Base-by-base conservation (phyloP, 2,329 filamentous ascomycete species). In the Pseudogymnoascus sp. region DNA sequence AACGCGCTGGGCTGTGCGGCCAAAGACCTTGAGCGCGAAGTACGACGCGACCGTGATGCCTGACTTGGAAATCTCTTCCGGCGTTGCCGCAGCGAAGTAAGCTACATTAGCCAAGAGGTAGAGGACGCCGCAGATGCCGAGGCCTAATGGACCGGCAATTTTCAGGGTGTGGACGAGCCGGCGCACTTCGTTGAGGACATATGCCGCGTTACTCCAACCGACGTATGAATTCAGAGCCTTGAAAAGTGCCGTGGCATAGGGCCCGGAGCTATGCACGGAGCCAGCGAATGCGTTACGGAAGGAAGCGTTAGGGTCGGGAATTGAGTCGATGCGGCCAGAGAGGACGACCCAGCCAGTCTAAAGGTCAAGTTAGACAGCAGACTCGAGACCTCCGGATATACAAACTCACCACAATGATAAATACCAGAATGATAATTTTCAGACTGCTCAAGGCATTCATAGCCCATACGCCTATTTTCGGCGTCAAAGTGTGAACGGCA, bases 91-190 rank as follows among this genome's bases (percentile, higher is more conserved):
- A 2, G 82, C 78, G 67, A 85, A 84, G 71, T 85, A 85, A 23
- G 83, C 81, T 39, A 84, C 76, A 70, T 84, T 85, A 70, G 80
- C 77, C 45, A 83, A 75, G 71, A 85, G 78, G 71, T 85, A 86
- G 0, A 83, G 71, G 40, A 84, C 71, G 0, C 80, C 79, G 14
- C 83, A 79, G 4, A 80, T 76, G 23, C 75, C 73, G 8, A 86
- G 77, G 1, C 81, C 83, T 3, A 81, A 66, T 0, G 83, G 81
- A 0, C 81, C 81, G 0, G 83, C 83, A 54, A 83, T 78, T 69
- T 81, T 83, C 64, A 86, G 74, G 0, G 83, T 86, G 23, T 77
- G 78, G 7, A 80, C 77, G 0, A 83, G 83, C 67, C 83, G 78
- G 67, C 77, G 80, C 26, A 83, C 83, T 73, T 86, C 83, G 64